These are phyloP conservation scores for Penicillium hesseltinei DNA, from an alignment of 2,329 filamentous ascomycete genomes.

Conservation along the genomic window DNA sequence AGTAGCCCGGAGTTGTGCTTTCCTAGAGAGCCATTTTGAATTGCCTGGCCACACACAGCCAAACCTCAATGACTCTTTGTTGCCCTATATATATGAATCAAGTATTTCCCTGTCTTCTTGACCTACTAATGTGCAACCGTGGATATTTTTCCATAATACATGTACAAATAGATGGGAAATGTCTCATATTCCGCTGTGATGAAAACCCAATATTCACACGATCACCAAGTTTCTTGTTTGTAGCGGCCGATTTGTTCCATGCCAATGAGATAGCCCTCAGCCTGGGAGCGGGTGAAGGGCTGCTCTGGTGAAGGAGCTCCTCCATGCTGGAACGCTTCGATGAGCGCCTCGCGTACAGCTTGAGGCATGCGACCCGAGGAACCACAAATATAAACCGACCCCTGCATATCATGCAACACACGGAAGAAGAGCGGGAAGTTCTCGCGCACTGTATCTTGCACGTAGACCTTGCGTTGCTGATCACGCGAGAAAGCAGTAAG, in stretches of 20 bases:
- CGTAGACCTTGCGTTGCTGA: conserved; percentile 63
- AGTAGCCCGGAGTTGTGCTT: too few species aligned
- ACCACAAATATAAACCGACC: conserved; percentile 53
- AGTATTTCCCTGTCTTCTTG: too few species aligned
- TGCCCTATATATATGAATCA: too few species aligned
- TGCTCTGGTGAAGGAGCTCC: conserved; percentile 43
- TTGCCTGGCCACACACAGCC: too few species aligned
- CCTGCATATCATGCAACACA: conserved; percentile 51
- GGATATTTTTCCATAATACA: too few species aligned
- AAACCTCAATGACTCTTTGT: too few species aligned
- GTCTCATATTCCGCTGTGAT: background rate
- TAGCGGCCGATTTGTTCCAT: conserved; percentile 65
- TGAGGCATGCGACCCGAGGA: conserved; percentile 70
- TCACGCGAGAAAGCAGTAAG: conserved; percentile 70
- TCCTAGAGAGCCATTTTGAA: too few species aligned
- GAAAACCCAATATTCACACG: background rate
- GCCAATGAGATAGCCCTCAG: conserved; percentile 54
- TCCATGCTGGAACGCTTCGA: conserved; percentile 57
- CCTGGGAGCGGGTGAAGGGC: conserved; percentile 44
- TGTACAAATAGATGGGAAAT: background rate
- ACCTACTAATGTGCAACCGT: too few species aligned
- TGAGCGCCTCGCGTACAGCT: conserved; percentile 63
- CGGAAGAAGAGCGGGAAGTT: conserved; percentile 51
- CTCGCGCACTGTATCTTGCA: conserved; percentile 62
- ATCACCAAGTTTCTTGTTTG: conserved; percentile 68